Evolutionary conservation across 2,329 filamentous ascomycete species (phyloP), one percentile per base, ranked within the genome.

Genomic region (Fusarium pseudocircinatum): DNA sequence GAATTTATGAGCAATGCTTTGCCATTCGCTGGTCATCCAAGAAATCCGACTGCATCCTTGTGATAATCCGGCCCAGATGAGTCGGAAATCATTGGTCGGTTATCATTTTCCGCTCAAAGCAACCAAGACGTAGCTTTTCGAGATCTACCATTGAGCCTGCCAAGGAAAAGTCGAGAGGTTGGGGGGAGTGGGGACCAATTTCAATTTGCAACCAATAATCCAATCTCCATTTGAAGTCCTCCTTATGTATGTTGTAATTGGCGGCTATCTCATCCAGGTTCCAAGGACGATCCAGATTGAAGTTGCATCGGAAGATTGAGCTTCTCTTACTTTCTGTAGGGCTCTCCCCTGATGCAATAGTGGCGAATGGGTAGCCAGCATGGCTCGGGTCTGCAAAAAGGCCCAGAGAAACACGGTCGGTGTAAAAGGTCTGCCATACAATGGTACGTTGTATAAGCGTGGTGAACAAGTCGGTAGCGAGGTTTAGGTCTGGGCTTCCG

Each of bases 241-340:
- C 28, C 1, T 32, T 10, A 4, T 53, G 49, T 6, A 53, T 2
- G 3, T 37, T 16, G 18, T 22, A 0, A 6, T 52, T 6, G 15
- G 59, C 56, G 15, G 37, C n/a, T 7, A 72, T 30, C 13, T 52
- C 20, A 8, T 47, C 32, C 9, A 54, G 43, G 14, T 70, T 30
- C 57, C 65, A 63, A 6, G 47, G 22, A 12, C 46, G 52, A 34
- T 53, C 28, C 5, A 62, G 36, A 12, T 43, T 59, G 32, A 70
- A 70, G 20, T 73, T 73, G 40, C 54, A 60, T 9, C 32, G 42
- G 1, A 69, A 24, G 14, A 68, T 28, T 5, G 59, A 61, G 6
- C 50, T 37, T 37, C 60, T n/a, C 3, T 32, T 20, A 0, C 20
- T 1, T 6, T 50, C 46, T 28, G 26, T 28, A 20, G n/a, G 10